A percentile compares a stretch with the other conserved stretches of the same genome.
Evolutionary conservation across 352 stramenopile species (phyloP).

Genomic region (Globisporangium okanoganense): DNA sequence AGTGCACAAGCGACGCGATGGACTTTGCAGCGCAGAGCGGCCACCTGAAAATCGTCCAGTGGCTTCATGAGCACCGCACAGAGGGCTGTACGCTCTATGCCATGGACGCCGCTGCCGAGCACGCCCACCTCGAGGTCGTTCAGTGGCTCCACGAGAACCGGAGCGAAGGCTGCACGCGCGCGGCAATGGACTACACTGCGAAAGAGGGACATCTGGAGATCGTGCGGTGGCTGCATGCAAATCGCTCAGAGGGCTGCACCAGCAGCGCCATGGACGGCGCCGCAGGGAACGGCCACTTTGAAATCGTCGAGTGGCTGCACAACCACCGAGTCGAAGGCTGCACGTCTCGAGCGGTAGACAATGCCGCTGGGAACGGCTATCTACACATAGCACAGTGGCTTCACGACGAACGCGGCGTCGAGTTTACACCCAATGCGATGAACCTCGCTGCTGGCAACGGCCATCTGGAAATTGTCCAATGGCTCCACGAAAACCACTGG

Average conservation of each 20-base stretch:
- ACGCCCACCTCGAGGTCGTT: constrained; percentile 39
- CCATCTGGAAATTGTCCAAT: not conserved
- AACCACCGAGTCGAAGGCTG: constrained; percentile 5
- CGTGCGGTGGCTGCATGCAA: constrained; percentile 1
- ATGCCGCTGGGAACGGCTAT: not conserved
- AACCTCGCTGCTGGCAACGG: constrained; percentile 2
- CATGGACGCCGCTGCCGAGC: constrained; percentile 20
- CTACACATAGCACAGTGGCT: constrained; percentile 6
- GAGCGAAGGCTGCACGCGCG: constrained; percentile 5
- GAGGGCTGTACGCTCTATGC: constrained; percentile 11
- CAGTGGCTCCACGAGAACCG: constrained; percentile 55
- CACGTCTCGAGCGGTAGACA: constrained; percentile 6
- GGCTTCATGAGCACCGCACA: constrained; percentile 41
- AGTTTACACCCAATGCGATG: constrained; percentile 5
- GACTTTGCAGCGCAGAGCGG: constrained; percentile 27
- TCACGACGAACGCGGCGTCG: not conserved
- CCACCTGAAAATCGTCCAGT: constrained; percentile 47
- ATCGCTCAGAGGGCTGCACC: constrained; percentile 4
- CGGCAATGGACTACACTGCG: constrained; percentile 7
- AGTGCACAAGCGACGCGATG: constrained; percentile 14
- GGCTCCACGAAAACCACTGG: constrained; percentile 6
- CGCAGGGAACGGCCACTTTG: not conserved
- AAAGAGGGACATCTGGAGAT: constrained; percentile 1
- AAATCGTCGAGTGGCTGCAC: constrained; percentile 9
- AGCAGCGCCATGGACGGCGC: constrained; percentile 7